These are phyloP conservation scores for Herpotrichia juniperi DNA, from an alignment of 2,329 filamentous ascomycete species.

Conservation along the genomic window DNA sequence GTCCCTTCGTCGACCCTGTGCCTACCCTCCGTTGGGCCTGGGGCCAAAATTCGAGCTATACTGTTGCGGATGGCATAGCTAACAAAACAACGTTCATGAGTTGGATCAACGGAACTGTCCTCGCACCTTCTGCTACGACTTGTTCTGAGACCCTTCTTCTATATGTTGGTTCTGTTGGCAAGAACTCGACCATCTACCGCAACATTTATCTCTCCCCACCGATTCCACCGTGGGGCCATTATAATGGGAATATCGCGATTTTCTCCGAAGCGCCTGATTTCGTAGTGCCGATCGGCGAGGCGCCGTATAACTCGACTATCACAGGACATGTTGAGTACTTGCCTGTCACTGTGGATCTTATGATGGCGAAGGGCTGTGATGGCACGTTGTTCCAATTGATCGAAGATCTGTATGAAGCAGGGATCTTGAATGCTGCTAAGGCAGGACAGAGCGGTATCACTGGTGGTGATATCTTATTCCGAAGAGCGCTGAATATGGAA, in stretches of 20 bases:
- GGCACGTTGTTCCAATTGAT: slow-evolving; percentile 63
- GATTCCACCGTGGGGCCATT: slow-evolving; percentile 55
- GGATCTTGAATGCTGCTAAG: slow-evolving; percentile 54
- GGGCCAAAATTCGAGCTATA: slow-evolving; percentile 47
- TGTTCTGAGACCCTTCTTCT: slow-evolving; percentile 59
- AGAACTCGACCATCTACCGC: slow-evolving; percentile 47
- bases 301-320: slow-evolving; percentile 54
- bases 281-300: slow-evolving; percentile 53
- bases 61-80: slow-evolving; percentile 50
- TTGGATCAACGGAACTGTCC: slow-evolving; percentile 57
- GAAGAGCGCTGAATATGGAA: slow-evolving; percentile 8
- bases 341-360: slow-evolving; percentile 63
- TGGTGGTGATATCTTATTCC: slow-evolving; percentile 50
- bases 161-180: slow-evolving; percentile 52
- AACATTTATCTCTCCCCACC: slow-evolving; percentile 54
- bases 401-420: slow-evolving; percentile 56
- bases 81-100: slow-evolving; percentile 58
- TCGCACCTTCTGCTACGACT: slow-evolving; percentile 48
- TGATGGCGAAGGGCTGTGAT: slow-evolving; percentile 67
- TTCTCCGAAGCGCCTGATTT: slow-evolving; percentile 57
- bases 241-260: slow-evolving; percentile 54
- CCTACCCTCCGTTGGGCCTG: slow-evolving; percentile 57
- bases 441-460: slow-evolving; percentile 50
- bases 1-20: slow-evolving; percentile 57
- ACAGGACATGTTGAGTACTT: slow-evolving; percentile 57